Evolutionary conservation across 1,284 basidiomycete species (phyloP).

Genomic region (Microbotryum saponariae): DNA sequence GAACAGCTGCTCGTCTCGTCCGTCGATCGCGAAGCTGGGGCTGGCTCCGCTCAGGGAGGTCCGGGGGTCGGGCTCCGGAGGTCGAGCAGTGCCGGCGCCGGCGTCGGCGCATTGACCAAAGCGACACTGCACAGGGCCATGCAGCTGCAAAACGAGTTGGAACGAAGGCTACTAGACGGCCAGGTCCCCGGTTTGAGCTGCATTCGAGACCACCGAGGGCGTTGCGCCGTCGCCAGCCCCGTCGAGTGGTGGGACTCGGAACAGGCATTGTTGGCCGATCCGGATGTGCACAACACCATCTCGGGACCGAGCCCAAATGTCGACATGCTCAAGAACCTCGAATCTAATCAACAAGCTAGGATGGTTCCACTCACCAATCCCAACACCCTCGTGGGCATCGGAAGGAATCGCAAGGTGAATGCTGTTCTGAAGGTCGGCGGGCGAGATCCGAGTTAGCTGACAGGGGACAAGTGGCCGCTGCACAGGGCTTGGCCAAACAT

Average conservation of each 20-base stretch:
- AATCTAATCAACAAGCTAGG: neutral
- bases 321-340: neutral
- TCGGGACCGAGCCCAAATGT: conserved; percentile 42
- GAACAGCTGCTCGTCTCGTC: conserved; percentile 65
- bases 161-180: conserved; percentile 15
- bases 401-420: conserved; percentile 16
- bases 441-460: too few species aligned
- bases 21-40: conserved; percentile 43
- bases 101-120: conserved; percentile 25
- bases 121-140: conserved; percentile 23
- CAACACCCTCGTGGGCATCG: conserved; percentile 28
- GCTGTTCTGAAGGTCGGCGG: neutral
- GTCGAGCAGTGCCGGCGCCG: neutral
- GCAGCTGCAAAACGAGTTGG: conserved; percentile 23
- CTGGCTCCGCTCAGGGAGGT: conserved; percentile 37
- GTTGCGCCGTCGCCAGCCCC: conserved; percentile 42
- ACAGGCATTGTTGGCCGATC: conserved; percentile 51
- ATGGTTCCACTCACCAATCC: conserved; percentile 19
- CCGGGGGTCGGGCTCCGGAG: neutral
- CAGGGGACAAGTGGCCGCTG: too few species aligned
- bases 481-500: conserved; percentile 50
- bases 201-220: neutral
- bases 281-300: conserved; percentile 45
- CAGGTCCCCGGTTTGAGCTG: conserved; percentile 16
- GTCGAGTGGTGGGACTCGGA: conserved; percentile 64